Percentiles rank a stretch among this genome's conserved stretches.
Evolutionary conservation across 2,329 filamentous ascomycete genomes (phyloP).

Genomic region (Monosporascus sp.): DNA sequence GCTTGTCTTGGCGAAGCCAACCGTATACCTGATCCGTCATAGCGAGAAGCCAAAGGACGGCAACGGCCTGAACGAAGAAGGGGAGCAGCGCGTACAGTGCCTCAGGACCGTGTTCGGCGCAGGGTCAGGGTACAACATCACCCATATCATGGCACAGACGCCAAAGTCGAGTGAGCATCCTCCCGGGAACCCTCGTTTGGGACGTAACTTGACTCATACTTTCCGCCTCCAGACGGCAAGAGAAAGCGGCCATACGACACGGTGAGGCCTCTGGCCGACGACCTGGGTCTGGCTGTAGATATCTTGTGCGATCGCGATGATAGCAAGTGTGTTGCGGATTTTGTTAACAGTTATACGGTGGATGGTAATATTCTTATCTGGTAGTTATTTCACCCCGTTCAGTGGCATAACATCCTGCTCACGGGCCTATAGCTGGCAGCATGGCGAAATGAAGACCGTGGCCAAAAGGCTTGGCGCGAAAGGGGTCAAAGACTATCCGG

Average conservation of each 20-base stretch:
- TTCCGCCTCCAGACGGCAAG: conserved; percentile 36
- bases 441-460: conserved; percentile 47
- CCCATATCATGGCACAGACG: conserved; percentile 51
- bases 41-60: conserved; percentile 54
- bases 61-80: conserved; percentile 44
- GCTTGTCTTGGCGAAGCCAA: conserved; percentile 29
- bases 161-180: conserved; percentile 38
- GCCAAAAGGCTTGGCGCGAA: conserved; percentile 45
- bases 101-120: conserved; percentile 51
- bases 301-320: conserved; percentile 52
- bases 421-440: conserved; percentile 46
- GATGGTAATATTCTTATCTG: conserved; percentile 54
- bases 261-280: conserved; percentile 48
- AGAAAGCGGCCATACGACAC: conserved; percentile 51
- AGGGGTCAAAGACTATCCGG: conserved; percentile 44
- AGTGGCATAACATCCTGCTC: neutral
- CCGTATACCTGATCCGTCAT: conserved; percentile 59
- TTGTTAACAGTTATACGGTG: conserved; percentile 41
- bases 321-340: conserved; percentile 45
- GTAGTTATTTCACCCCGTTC: conserved; percentile 18
- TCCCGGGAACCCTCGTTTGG: neutral
- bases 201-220: neutral
- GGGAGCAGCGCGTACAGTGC: conserved; percentile 53
- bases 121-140: conserved; percentile 48
- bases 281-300: conserved; percentile 51